These are phyloP conservation scores for Endoconidiophora polonica DNA, from an alignment of 2,329 filamentous ascomycete species.

Conservation along the genomic window DNA sequence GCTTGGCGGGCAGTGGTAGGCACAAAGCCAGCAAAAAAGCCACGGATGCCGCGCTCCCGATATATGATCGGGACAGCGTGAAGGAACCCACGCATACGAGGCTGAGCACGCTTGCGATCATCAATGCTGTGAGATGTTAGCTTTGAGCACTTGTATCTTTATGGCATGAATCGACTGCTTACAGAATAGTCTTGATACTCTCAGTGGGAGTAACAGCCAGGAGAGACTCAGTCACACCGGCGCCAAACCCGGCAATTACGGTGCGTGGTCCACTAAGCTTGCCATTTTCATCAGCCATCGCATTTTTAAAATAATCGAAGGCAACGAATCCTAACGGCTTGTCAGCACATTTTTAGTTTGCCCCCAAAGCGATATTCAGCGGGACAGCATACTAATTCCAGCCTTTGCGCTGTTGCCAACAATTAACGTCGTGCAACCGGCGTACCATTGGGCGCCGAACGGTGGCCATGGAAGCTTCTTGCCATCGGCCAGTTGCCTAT, in stretches of 20 bases:
- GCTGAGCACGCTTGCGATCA: slow-evolving; percentile 72
- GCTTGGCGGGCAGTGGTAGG: slow-evolving; percentile 90
- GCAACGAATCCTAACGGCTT: slow-evolving; percentile 59
- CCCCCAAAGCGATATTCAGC: background rate
- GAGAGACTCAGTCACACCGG: slow-evolving; percentile 83
- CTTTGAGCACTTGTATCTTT: background rate
- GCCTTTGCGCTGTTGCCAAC: slow-evolving; percentile 95
- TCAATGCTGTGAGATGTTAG: slow-evolving; percentile 50
- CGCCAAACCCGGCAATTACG: slow-evolving; percentile 84
- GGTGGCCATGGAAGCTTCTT: slow-evolving; percentile 90
- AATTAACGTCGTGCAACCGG: slow-evolving; percentile 90
- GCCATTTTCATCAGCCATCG: slow-evolving; percentile 69
- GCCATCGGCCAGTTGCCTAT: slow-evolving; percentile 60
- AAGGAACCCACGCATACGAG: slow-evolving; percentile 79
- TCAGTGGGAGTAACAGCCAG: slow-evolving; percentile 93
- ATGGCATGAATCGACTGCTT: slow-evolving; percentile 17
- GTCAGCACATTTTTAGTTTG: background rate
- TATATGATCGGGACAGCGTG: slow-evolving; percentile 79
- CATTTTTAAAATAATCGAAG: slow-evolving; percentile 81
- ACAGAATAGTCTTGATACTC: slow-evolving; percentile 94
- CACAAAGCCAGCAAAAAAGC: slow-evolving; percentile 94
- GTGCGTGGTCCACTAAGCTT: slow-evolving; percentile 82
- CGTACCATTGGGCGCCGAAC: slow-evolving; percentile 91
- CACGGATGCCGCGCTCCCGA: slow-evolving; percentile 69
- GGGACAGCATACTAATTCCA: slow-evolving; percentile 55